These are phyloP conservation scores for Taxillus chinensis DNA, from an alignment of 164 flowering plant genomes.

Conservation along the genomic window DNA sequence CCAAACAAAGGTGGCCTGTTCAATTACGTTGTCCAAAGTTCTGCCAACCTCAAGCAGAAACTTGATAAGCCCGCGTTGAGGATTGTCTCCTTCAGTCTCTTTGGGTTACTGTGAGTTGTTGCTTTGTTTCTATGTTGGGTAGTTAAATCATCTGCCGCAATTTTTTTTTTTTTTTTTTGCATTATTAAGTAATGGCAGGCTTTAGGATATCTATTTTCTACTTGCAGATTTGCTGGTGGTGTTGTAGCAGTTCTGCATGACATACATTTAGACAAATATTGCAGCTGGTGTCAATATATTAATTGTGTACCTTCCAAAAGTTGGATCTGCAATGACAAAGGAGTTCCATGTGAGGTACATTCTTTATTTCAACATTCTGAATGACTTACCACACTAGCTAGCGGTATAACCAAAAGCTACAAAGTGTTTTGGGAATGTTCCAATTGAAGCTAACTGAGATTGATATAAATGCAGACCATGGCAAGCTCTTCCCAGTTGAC, in stretches of 20 bases:
- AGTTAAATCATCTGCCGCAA: background rate
- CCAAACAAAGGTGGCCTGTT: slow-evolving; percentile 34
- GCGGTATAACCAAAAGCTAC: too few relatives aligned
- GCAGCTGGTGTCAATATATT: slow-evolving; percentile 58
- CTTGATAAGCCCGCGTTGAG: slow-evolving; percentile 54
- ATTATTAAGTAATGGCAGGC: background rate
- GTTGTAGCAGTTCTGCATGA: slow-evolving; percentile 38
- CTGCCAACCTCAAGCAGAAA: slow-evolving; percentile 33
- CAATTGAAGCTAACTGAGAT: background rate
- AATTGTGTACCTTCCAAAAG: slow-evolving; percentile 55
- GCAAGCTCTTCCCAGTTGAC: slow-evolving; percentile 38
- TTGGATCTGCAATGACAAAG: slow-evolving; percentile 63
- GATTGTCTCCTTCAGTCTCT: slow-evolving; percentile 35
- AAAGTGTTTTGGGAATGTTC: too few relatives aligned
- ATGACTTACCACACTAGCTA: too few relatives aligned
- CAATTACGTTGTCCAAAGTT: slow-evolving; percentile 32
- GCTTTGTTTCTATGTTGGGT: background rate
- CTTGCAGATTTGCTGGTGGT: slow-evolving; percentile 46
- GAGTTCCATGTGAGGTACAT: slow-evolving; percentile 51
- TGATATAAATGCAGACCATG: slow-evolving; percentile 39
- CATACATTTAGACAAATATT: slow-evolving; percentile 38
- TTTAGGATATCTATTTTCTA: background rate
- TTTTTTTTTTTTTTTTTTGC: too few relatives aligned
- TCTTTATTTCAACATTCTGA: background rate
- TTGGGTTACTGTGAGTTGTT: slow-evolving; percentile 46